A percentile compares a stretch with the other conserved stretches of the same genome.
phyloP scores from a whole-genome alignment of 1,139 yeast genomes.

The Yamadazyma trypodendri region DNA sequence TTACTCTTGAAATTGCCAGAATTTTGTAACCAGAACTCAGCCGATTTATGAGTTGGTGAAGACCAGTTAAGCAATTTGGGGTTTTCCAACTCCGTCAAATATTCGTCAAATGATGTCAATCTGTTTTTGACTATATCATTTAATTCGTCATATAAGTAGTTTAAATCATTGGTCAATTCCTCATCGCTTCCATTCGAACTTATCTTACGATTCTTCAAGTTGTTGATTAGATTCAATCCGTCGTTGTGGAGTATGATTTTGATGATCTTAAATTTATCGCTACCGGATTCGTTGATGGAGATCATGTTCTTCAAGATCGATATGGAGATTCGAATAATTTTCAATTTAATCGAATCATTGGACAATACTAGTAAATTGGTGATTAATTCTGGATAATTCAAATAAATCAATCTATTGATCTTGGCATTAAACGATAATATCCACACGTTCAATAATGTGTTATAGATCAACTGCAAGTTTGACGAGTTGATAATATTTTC shows the following conservation, averaged over 20 bases:
- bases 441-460: slow-evolving; percentile 79
- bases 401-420: slow-evolving; percentile 54
- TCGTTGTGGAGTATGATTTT: slow-evolving; percentile 74
- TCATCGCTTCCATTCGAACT: slow-evolving; percentile 70
- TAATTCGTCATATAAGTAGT: slow-evolving; percentile 54
- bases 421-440: slow-evolving; percentile 68
- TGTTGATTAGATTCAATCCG: slow-evolving; percentile 66
- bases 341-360: slow-evolving; percentile 85
- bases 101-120: slow-evolving; percentile 91
- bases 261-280: slow-evolving; percentile 47
- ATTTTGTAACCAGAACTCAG: slow-evolving; percentile 89
- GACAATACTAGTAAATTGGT: slow-evolving; percentile 47
- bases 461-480: slow-evolving; percentile 82
- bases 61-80: slow-evolving; percentile 82
- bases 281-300: slow-evolving; percentile 27
- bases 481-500: slow-evolving; percentile 42
- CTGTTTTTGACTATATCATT: slow-evolving; percentile 67
- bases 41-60: slow-evolving; percentile 82
- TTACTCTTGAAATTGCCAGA: slow-evolving; percentile 71
- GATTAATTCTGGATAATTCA: slow-evolving; percentile 61
- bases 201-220: slow-evolving; percentile 83
- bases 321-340: slow-evolving; percentile 78
- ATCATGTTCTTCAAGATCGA: slow-evolving; percentile 69
- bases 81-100: slow-evolving; percentile 78
- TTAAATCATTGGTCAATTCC: slow-evolving; percentile 77